These are phyloP conservation scores for Violaceomyces palustris DNA, from an alignment of 1,284 basidiomycete species.

Conservation along the genomic window DNA sequence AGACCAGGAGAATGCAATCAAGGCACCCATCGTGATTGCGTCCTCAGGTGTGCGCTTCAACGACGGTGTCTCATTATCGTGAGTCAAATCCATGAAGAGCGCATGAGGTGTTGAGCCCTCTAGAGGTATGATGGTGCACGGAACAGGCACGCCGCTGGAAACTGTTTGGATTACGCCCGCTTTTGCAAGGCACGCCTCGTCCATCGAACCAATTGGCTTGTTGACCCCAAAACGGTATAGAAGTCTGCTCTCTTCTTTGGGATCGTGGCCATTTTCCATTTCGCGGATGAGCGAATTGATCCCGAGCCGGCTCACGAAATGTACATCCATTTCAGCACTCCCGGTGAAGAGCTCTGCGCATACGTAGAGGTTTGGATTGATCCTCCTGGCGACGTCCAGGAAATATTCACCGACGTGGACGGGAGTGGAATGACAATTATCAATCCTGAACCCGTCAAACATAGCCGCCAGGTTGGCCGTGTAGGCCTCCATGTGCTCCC, in stretches of 20 bases:
- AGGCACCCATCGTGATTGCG: conserved; percentile 46
- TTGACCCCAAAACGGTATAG: conserved; percentile 46
- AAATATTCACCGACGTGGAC: conserved; percentile 84
- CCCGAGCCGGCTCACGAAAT: conserved; percentile 46
- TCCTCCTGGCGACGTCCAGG: conserved; percentile 81
- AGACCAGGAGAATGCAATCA: conserved; percentile 46
- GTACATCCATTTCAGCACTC: conserved; percentile 70
- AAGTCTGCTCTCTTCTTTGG: conserved; percentile 44
- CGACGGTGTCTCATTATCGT: conserved; percentile 48
- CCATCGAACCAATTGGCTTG: conserved; percentile 48
- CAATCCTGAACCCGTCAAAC: conserved; percentile 93
- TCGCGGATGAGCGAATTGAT: conserved; percentile 47
- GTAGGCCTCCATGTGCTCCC: conserved; percentile 75
- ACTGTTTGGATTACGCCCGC: conserved; percentile 62
- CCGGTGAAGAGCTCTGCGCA: conserved; percentile 97
- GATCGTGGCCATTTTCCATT: conserved; percentile 46
- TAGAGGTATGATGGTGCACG: conserved; percentile 30
- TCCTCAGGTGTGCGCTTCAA: conserved; percentile 45
- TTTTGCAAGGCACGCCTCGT: conserved; percentile 31
- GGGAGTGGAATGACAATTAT: conserved; percentile 97
- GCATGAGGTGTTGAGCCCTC: conserved; percentile 42
- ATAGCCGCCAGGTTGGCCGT: conserved; percentile 69
- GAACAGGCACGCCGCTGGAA: too few species aligned
- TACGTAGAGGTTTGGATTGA: conserved; percentile 86
- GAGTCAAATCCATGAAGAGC: conserved; percentile 48